Conservation (phyloP, 768 basidiomycete genomes). For the Collybiopsis confluens region DNA sequence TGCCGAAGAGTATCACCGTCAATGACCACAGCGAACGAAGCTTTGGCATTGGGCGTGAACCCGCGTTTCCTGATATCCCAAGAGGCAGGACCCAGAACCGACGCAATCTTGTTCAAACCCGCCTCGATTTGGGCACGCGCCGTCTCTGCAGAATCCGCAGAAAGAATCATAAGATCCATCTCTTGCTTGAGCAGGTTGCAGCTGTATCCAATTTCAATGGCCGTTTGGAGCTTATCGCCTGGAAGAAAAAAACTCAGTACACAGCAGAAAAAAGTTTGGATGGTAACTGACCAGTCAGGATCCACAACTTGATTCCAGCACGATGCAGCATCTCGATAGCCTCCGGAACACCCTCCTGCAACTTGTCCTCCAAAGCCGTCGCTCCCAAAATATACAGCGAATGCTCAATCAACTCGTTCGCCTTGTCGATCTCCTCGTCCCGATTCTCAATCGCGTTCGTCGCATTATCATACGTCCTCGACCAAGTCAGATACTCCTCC, state of each 20-base stretch:
- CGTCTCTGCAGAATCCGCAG: conserved; percentile 71
- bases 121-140: conserved; percentile 87
- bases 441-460: conserved; percentile 68
- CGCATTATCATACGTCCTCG: conserved; percentile 78
- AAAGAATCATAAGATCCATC: conserved; percentile 98
- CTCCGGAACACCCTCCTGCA: conserved; percentile 96
- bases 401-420: conserved; percentile 80
- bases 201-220: conserved; percentile 96
- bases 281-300: conserved; percentile 69
- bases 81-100: conserved; percentile 72
- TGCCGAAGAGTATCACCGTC: conserved; percentile 90
- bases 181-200: conserved; percentile 91
- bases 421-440: conserved; percentile 90
- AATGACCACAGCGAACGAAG: conserved; percentile 90
- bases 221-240: conserved; percentile 97
- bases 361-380: conserved; percentile 94
- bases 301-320: conserved; percentile 98
- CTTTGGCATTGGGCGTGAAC: conserved; percentile 59
- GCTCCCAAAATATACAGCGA: conserved; percentile 84
- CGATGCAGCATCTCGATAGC: conserved; percentile 88
- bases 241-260: conserved; percentile 5
- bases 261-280: neutral
- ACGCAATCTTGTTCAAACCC: conserved; percentile 91
- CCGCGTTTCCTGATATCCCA: conserved; percentile 59
- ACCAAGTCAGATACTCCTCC: conserved; percentile 83